These are phyloP conservation scores for Salvia miltiorrhiza DNA, from an alignment of 257 asterid genomes.

Conservation along the genomic window DNA sequence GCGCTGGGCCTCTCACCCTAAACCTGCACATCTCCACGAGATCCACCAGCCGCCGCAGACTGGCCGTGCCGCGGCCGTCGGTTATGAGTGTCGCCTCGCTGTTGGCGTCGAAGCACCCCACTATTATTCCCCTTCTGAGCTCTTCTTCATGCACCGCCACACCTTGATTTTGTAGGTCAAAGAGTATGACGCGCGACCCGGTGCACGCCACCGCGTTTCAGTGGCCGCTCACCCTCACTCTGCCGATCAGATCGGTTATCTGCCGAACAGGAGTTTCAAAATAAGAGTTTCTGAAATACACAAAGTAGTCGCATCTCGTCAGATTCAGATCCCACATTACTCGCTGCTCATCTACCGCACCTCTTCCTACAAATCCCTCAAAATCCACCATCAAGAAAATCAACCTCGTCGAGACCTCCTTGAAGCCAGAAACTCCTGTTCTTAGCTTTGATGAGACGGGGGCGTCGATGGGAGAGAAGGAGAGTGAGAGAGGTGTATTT, in stretches of 20 bases:
- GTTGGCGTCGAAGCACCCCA: constrained; percentile 55
- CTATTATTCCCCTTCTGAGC: constrained; percentile 35
- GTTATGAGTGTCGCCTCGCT: constrained; percentile 33
- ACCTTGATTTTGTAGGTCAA: constrained; percentile 59
- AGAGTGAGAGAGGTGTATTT: too few relatives aligned
- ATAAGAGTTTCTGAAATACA: too few relatives aligned
- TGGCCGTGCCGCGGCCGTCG: constrained; percentile 48
- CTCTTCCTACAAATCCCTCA: too few relatives aligned
- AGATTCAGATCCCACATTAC: too few relatives aligned
- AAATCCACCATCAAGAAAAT: too few relatives aligned
- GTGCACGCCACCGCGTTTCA: constrained; percentile 76
- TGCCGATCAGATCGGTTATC: constrained; percentile 52
- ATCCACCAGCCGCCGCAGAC: constrained; percentile 37
- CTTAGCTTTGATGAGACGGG: too few relatives aligned
- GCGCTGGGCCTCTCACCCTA: constrained; percentile 39
- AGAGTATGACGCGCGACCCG: constrained; percentile 41
- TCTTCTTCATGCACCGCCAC: constrained; percentile 43
- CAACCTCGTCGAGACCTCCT: too few relatives aligned
- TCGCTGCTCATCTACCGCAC: too few relatives aligned
- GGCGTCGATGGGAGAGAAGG: too few relatives aligned
- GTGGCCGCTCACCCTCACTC: constrained; percentile 53
- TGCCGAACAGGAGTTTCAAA: too few relatives aligned
- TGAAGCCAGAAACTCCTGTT: too few relatives aligned
- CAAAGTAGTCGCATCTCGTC: too few relatives aligned
- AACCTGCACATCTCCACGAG: constrained; percentile 56